Evolutionary conservation across 1,284 basidiomycete genomes (phyloP).

Genomic region (Malassezia arunalokei): DNA sequence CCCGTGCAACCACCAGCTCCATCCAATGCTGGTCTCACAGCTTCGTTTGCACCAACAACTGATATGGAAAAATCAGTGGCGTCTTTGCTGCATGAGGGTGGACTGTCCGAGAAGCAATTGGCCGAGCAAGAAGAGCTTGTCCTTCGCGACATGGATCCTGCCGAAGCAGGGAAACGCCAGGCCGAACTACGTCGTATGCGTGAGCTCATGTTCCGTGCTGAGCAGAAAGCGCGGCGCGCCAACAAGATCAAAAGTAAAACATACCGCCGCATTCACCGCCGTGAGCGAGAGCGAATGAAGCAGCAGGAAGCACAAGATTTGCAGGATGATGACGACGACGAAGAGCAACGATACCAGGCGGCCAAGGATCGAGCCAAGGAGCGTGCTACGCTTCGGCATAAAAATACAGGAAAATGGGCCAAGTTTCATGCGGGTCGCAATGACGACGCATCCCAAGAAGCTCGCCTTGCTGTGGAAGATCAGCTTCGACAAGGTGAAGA

Average conservation of each 20-base stretch:
- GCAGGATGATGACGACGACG: constrained; percentile 48
- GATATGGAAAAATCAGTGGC: constrained; percentile 37
- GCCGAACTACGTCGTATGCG: constrained; percentile 74
- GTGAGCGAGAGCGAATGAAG: constrained; percentile 54
- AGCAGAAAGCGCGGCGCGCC: constrained; percentile 76
- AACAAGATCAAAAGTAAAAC: constrained; percentile 94
- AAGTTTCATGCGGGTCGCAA: constrained; percentile 24
- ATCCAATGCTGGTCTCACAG: constrained; percentile 60
- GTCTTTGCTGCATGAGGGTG: constrained; percentile 41
- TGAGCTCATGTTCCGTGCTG: constrained; percentile 85
- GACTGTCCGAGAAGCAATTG: constrained; percentile 56
- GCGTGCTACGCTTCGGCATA: constrained; percentile 44
- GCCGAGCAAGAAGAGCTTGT: constrained; percentile 64
- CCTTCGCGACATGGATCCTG: constrained; percentile 65
- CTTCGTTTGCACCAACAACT: constrained; percentile 50
- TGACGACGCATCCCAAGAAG: constrained; percentile 23
- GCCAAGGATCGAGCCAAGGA: constrained; percentile 54
- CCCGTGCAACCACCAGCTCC: constrained; percentile 42
- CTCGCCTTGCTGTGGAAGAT: constrained; percentile 35
- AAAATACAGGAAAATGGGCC: constrained; percentile 45
- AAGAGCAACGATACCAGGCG: constrained; percentile 54
- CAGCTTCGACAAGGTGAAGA: constrained; percentile 27
- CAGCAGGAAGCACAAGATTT: constrained; percentile 46
- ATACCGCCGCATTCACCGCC: constrained; percentile 72
- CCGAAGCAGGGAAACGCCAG: constrained; percentile 69